Base-by-base conservation (phyloP, 176 grass and related monocot species). In the Oryza punctata region DNA sequence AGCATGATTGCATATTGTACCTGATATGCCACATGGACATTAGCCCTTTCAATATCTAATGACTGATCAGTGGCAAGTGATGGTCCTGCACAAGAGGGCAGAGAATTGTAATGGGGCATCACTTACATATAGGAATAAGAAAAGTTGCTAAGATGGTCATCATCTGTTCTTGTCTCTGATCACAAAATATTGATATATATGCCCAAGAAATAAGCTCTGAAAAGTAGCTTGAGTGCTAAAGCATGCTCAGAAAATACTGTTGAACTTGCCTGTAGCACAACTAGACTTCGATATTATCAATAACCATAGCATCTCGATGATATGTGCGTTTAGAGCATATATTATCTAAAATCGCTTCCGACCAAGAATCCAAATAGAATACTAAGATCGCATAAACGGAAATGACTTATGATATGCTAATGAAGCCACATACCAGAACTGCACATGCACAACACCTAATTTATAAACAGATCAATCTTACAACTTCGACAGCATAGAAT, bases 11-110 rank as follows among this genome's bases (percentile, higher is more conserved):
- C 44, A 70, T 70, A 12, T 35, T 16, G 41, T 85, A 89, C 92
- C 84, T 94, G 87, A 84, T 85, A 94, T 82, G 92, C 84, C 50
- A 91, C 89, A 60, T 69, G 84, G n/a, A 89, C 70, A 78, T 79
- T 71, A 75, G 81, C 82, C 67, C 67, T 87, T 72, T 82, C 21
- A 75, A 13, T 45, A 49, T 84, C 73, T 30, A 81, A 65, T 16
- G 77, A 85, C 10, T 61, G 70, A 86, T 91, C 87, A 44, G 75
- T 75, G 67, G 60, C 71, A 69, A 80, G 63, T 11, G 89, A 88
- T 72, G 85, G 78, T n/a, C 85, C 88, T 94, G 71, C 78, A 59
- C 35, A 65, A 70, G 32, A 37, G 21, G 43, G 23, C 5, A 75
- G 45, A 68, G 29, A 50, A 19, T 29, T 65, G 44, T 33, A 40